Evolutionary conservation across 495 filamentous ascomycete genomes (phyloP), one percentile per base, ranked within the genome.

Genomic region (Annulohypoxylon moriforme): DNA sequence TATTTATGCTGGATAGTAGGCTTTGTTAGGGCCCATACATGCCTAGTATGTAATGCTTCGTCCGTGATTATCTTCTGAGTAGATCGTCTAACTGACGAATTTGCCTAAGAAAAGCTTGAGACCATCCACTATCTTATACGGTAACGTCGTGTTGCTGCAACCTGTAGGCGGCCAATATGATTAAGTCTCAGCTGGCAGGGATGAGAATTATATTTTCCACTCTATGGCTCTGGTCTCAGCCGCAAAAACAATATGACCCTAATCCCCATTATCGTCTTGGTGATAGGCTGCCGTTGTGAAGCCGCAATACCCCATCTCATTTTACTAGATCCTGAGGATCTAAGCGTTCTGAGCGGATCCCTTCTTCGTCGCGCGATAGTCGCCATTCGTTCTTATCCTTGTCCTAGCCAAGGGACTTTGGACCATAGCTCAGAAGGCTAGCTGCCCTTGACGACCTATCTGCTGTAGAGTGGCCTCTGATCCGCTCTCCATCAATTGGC

Each of bases 101-200:
- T 31, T 31, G 24, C n/a, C 13, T 31, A 16, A 29, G 10, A 27
- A 14, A 53, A n/a, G 1, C n/a, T 4, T 31, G 13, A 53, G 13
- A 7, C 2, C 55, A 22, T 27, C 25, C 11, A 13, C 22, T 46
- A 31, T 40, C 44, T 44, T 29, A 11, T 25, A 55, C 16, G 31
- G 67, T 70, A 55, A 58, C 53, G 65, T 64, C 60, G 67, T 52
- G 49, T 16, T 64, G 44, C 55, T 65, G 67, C 55, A 13, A 60
- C 24, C 42, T 20, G 25, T n/a, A 46, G 36, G 52, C 38, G 22
- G 24, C 24, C 52, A 27, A 50, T 9, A 38, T 24, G 46, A 66
- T 57, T 36, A 38, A 47, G 25, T 33, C 24, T 66, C 62, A 66
- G 56, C 61, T 62, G 46, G 47, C 62, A 67, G 42, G 68, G 63